A percentile compares a stretch with the other conserved stretches of the same genome.
Conservation (phyloP, 1,284 basidiomycete genomes). For the Bondarzewia mesenterica region DNA sequence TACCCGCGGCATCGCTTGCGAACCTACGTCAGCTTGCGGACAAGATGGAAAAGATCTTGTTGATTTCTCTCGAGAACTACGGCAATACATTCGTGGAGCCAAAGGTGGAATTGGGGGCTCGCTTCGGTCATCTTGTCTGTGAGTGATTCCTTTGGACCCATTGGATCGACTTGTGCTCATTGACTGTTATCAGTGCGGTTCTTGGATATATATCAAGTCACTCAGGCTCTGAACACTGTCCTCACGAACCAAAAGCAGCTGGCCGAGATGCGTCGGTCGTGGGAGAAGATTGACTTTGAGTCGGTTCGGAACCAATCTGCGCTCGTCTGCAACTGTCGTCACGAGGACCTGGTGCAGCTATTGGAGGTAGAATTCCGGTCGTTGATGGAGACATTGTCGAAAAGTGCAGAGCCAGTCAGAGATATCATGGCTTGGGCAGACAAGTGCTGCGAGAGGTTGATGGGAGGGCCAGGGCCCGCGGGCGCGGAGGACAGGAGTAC, state of each 20-base stretch:
- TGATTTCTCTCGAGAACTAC: constrained; percentile 73
- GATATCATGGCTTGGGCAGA: constrained; percentile 87
- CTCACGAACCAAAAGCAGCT: constrained; percentile 80
- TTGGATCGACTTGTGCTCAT: constrained; percentile 4
- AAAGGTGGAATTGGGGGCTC: constrained; percentile 81
- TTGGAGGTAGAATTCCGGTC: constrained; percentile 79
- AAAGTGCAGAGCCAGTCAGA: constrained; percentile 74
- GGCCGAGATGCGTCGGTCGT: constrained; percentile 77
- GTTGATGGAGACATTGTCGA: constrained; percentile 61
- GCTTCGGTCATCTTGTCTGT: constrained; percentile 84
- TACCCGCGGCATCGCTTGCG: constrained; percentile 56
- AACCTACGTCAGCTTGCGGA: constrained; percentile 76
- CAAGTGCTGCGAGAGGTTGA: constrained; percentile 75
- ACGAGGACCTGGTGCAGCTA: constrained; percentile 78
- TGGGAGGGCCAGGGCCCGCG: constrained; percentile 52
- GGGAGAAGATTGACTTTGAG: constrained; percentile 82
- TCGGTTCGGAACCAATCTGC: constrained; percentile 87
- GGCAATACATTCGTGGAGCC: constrained; percentile 87
- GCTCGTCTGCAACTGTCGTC: constrained; percentile 82
- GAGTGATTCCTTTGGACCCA: constrained; percentile 27
- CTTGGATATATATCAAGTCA: constrained; percentile 84
- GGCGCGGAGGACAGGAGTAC: constrained; percentile 62
- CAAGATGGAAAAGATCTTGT: constrained; percentile 84
- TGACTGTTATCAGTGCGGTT: constrained; percentile 56
- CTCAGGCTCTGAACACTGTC: constrained; percentile 78